Conservation (phyloP, 2,329 filamentous ascomycete genomes). For the Huntiella abstrusa region DNA sequence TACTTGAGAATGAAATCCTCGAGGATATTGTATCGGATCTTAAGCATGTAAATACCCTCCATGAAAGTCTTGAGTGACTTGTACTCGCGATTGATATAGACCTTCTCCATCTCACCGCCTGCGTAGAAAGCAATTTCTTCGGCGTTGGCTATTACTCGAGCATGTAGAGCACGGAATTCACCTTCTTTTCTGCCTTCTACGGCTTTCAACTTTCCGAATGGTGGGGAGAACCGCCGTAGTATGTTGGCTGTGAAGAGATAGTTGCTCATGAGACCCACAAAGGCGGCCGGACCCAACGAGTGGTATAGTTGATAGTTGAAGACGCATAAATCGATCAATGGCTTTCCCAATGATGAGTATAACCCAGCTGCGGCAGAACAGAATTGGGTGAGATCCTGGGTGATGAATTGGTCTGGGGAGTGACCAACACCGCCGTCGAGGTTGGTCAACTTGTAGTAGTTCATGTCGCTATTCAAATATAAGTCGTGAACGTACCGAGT, state of each 20-base stretch:
- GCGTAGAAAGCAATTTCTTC: conserved; percentile 97
- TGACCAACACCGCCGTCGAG: conserved; percentile 84
- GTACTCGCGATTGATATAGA: conserved; percentile 81
- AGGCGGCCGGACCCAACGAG: conserved; percentile 70
- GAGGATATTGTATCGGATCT: conserved; percentile 96
- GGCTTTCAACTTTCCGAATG: conserved; percentile 91
- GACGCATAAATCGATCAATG: conserved; percentile 87
- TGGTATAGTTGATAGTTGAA: conserved; percentile 97
- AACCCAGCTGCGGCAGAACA: conserved; percentile 80
- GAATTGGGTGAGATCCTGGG: conserved; percentile 88
- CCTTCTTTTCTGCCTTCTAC: conserved; percentile 91
- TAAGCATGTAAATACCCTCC: conserved; percentile 94
- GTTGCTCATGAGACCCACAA: conserved; percentile 73
- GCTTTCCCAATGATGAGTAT: conserved; percentile 95
- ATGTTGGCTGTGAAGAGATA: conserved; percentile 90
- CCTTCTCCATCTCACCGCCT: conserved; percentile 84
- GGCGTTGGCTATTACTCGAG: conserved; percentile 83
- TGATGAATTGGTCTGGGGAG: conserved; percentile 91
- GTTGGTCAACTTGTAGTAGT: conserved; percentile 90
- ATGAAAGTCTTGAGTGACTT: conserved; percentile 88
- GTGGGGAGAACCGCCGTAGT: conserved; percentile 71
- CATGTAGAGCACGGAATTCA: conserved; percentile 80
- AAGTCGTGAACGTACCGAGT: conserved; percentile 95
- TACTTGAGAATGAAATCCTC: conserved; percentile 98
- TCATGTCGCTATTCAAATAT: conserved; percentile 84